Conservation (phyloP, 768 basidiomycete genomes). For the Serendipita vermifera region DNA sequence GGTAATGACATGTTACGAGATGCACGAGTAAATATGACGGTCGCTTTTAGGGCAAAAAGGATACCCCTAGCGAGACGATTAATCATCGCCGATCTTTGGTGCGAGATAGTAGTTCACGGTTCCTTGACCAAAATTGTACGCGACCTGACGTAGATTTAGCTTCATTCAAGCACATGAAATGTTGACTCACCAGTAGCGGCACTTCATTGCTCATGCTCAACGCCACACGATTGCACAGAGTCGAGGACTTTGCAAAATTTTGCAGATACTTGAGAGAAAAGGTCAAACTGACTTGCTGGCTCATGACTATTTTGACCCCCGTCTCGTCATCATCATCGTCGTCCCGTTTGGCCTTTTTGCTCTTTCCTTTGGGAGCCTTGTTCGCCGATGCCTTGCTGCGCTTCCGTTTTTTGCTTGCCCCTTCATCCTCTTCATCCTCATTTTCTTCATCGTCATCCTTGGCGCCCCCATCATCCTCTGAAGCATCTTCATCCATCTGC, state of each 20-base stretch:
- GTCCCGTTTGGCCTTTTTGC: slow-evolving; percentile 50
- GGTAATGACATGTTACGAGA: no score
- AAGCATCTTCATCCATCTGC: slow-evolving; percentile 15
- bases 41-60: no score
- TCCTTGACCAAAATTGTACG: slow-evolving; percentile 81
- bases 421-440: slow-evolving; percentile 40
- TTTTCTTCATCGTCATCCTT: slow-evolving; percentile 41
- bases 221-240: slow-evolving; percentile 57
- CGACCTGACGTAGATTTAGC: slow-evolving; percentile 39
- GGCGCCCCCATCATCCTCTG: slow-evolving; percentile 29
- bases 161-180: not conserved
- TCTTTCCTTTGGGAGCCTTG: slow-evolving; percentile 25
- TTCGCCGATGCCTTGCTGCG: slow-evolving; percentile 48
- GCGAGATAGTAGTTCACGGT: slow-evolving; percentile 90
- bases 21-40: no score
- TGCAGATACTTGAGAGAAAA: slow-evolving; percentile 95
- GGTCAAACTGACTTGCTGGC: slow-evolving; percentile 79
- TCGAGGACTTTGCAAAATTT: slow-evolving; percentile 86
- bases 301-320: slow-evolving; percentile 71
- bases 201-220: slow-evolving; percentile 90
- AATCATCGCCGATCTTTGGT: slow-evolving; percentile 90
- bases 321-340: slow-evolving; percentile 37
- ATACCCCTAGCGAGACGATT: no score
- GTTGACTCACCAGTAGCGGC: slow-evolving; percentile 56
- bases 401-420: slow-evolving; percentile 40